These are phyloP conservation scores for Solanum peruvianum DNA, from an alignment of 257 asterid genomes.

Conservation along the genomic window DNA sequence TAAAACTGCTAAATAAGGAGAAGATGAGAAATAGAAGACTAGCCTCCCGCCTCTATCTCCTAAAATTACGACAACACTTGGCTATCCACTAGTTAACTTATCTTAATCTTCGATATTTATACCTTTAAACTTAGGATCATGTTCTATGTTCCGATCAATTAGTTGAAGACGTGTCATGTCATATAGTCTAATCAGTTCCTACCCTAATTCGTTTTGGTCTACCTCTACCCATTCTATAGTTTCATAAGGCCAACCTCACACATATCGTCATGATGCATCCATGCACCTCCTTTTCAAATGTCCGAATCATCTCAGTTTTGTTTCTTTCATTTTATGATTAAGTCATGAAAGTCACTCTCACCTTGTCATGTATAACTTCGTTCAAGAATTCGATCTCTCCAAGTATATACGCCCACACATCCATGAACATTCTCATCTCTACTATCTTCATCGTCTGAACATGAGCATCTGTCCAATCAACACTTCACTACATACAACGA, in stretches of 20 bases:
- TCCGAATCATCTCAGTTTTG: fast-evolving
- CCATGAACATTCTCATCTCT: background rate
- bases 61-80: background rate
- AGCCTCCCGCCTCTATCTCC: background rate
- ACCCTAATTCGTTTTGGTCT: background rate
- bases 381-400: background rate
- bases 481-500: background rate
- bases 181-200: background rate
- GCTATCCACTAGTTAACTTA: background rate
- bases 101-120: background rate
- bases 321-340: background rate
- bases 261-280: background rate
- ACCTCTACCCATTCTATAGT: background rate
- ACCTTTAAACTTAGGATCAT: background rate
- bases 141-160: background rate
- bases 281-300: background rate
- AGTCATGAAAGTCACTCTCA: background rate
- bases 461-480: background rate
- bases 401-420: background rate
- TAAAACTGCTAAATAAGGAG: background rate
- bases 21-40: background rate
- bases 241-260: background rate
- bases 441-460: background rate
- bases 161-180: background rate
- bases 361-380: background rate